Evolutionary conservation across 257 asterid genomes (phyloP), one percentile per base, ranked within the genome.

Genomic region (Solanum neorickii): DNA sequence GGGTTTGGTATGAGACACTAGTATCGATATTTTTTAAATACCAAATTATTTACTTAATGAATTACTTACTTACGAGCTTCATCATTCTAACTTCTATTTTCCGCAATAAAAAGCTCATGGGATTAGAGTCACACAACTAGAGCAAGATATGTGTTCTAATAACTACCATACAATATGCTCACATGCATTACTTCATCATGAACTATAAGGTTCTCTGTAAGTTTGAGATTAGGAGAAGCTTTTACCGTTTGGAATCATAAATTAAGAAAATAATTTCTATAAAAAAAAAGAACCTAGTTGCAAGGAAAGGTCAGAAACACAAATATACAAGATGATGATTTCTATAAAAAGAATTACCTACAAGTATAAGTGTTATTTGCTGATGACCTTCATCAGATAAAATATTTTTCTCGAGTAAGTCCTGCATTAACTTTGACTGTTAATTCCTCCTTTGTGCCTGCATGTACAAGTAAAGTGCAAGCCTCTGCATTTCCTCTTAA

Each of bases 381-480:
- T 95, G 96, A 90, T 97, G 98, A 89, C 98, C 98, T 94, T 94
- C 94, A 88, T 95, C 99, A 88, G 93, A 94, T 86, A 98, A 98
- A 92, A 97, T 94, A 88, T 92, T 96, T 86, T 91, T 33, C 90
- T 44, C 98, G 99, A 80, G 98, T 93, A 88, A 92, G 35, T 33
- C 35, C 35, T 33, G 35, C 4, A 33, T 33, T 33, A 33, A 3
- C 35, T 33, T 33, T 33, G 4, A 33, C 35, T 33, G 35, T 33
- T 25, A 25, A 25, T 33, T 33, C 35, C 35, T 33, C 35, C 35
- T 33, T 33, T 33, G 35, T 33, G 35, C 35, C 35, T 3, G 35
- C 35, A 33, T 33, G 4, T 33, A 33, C 35, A 33, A 33, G 35
- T 33, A 33, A 33, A 33, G 35, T 33, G 35, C 35, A 33, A 33